Percentiles rank a stretch among this genome's conserved stretches.
These are phyloP conservation scores for Lasiodiplodia hormozganensis DNA, from an alignment of 2,329 filamentous ascomycete genomes.

Conservation along the genomic window DNA sequence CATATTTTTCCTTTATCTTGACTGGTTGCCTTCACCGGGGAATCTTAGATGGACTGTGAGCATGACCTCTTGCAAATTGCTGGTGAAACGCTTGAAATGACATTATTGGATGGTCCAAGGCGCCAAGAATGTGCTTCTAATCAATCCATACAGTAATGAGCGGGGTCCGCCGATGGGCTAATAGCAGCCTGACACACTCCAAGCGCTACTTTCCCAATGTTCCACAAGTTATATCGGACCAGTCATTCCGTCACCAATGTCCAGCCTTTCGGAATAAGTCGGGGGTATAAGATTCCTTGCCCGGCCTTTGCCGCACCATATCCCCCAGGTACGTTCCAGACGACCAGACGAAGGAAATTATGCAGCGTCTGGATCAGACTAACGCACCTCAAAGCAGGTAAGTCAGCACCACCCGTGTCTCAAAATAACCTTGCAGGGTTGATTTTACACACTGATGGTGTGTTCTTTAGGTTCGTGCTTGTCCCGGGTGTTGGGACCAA, in stretches of 20 bases:
- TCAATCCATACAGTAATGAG: background rate
- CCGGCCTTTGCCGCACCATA: too few species aligned
- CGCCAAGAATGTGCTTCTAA: background rate
- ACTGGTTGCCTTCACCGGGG: background rate
- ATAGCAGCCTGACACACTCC: background rate
- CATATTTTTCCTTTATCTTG: background rate
- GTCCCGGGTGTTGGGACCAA: constrained; percentile 10
- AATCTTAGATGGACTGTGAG: background rate
- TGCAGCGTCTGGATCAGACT: background rate
- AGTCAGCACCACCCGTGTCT: background rate
- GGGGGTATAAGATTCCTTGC: too few species aligned
- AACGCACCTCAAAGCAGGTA: background rate
- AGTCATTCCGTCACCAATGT: background rate
- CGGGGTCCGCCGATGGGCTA: background rate
- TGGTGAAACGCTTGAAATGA: background rate
- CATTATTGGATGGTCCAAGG: background rate
- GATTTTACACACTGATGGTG: background rate
- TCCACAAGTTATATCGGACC: background rate
- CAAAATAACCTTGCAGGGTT: background rate
- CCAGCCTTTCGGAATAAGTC: background rate
- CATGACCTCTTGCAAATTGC: background rate
- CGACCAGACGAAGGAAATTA: background rate
- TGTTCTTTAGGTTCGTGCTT: background rate
- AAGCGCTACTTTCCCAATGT: background rate
- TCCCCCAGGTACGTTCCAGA: too few species aligned